phyloP scores from a whole-genome alignment of 192 early-diverging fungal genomes.

The Coemansia sp. region DNA sequence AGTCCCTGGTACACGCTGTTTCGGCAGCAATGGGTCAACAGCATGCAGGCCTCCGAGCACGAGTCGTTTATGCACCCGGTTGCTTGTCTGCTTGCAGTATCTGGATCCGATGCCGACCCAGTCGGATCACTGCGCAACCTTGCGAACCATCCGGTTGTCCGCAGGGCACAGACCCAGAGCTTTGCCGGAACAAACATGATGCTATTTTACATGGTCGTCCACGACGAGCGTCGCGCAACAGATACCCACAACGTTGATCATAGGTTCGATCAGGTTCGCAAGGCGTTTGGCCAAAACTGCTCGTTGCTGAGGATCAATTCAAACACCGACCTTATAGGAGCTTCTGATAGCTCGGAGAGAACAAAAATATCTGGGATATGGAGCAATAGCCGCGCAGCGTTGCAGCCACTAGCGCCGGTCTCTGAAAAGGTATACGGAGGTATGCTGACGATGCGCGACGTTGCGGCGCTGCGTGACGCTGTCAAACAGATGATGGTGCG shows the following conservation, averaged over 20 bases:
- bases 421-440: slow-evolving; percentile 16
- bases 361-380: slow-evolving; percentile 41
- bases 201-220: slow-evolving; percentile 82
- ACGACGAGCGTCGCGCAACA: slow-evolving; percentile 65
- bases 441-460: slow-evolving; percentile 53
- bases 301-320: slow-evolving; percentile 48
- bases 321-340: slow-evolving; percentile 23
- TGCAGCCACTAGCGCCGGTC: slow-evolving; percentile 12
- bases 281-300: slow-evolving; percentile 48
- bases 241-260: slow-evolving; percentile 43
- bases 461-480: slow-evolving; percentile 45
- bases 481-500: slow-evolving; percentile 68
- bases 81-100: slow-evolving; percentile 72
- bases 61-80: slow-evolving; percentile 95
- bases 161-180: slow-evolving; percentile 64
- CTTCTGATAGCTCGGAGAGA: slow-evolving; percentile 16
- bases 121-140: slow-evolving; percentile 67
- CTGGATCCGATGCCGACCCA: slow-evolving; percentile 74
- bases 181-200: slow-evolving; percentile 80
- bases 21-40: slow-evolving; percentile 55
- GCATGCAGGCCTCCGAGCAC: slow-evolving; percentile 79
- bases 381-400: slow-evolving; percentile 22
- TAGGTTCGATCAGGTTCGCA: slow-evolving; percentile 48
- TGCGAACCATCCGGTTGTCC: slow-evolving; percentile 55
- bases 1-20: slow-evolving; percentile 88